Evolutionary conservation across 2,329 filamentous ascomycete species (phyloP).

Genomic region (Diaporthe citrichinensis): DNA sequence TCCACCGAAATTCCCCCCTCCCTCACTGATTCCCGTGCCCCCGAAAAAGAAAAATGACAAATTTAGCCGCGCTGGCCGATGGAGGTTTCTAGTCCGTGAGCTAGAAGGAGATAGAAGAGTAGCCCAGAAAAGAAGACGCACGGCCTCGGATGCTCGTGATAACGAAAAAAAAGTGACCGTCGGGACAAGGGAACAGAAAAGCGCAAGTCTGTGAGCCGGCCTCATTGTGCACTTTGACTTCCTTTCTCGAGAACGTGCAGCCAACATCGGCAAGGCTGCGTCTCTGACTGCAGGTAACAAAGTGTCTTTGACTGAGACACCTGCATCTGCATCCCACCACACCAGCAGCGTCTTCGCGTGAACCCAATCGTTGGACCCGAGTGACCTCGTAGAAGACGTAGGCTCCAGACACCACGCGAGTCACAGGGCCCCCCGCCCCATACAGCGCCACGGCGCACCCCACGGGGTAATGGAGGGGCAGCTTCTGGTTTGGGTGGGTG

Average conservation of each 20-base stretch:
- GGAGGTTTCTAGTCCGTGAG: slow-evolving; percentile 24
- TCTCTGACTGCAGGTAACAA: background rate
- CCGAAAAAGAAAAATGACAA: background rate
- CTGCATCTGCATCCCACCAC: slow-evolving; percentile 5
- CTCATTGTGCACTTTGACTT: background rate
- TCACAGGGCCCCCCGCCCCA: slow-evolving; percentile 1
- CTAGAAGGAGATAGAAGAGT: slow-evolving; percentile 8
- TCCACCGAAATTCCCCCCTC: background rate
- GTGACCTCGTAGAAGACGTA: background rate
- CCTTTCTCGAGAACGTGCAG: background rate
- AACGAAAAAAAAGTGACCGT: background rate
- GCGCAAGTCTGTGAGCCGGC: background rate
- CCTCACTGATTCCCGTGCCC: background rate
- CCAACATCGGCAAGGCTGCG: slow-evolving; percentile 10
- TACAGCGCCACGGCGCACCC: slow-evolving; percentile 22
- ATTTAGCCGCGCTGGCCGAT: slow-evolving; percentile 29
- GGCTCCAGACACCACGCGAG: background rate
- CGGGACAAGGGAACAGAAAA: background rate
- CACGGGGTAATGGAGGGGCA: slow-evolving; percentile 29
- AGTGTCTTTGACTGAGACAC: background rate
- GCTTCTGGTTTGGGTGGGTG: background rate
- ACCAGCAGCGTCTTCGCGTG: background rate
- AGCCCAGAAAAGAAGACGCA: background rate
- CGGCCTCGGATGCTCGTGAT: slow-evolving; percentile 16
- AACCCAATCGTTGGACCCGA: background rate